Evolutionary conservation across 768 basidiomycete genomes (phyloP).

Genomic region (Collybiopsis confluens): DNA sequence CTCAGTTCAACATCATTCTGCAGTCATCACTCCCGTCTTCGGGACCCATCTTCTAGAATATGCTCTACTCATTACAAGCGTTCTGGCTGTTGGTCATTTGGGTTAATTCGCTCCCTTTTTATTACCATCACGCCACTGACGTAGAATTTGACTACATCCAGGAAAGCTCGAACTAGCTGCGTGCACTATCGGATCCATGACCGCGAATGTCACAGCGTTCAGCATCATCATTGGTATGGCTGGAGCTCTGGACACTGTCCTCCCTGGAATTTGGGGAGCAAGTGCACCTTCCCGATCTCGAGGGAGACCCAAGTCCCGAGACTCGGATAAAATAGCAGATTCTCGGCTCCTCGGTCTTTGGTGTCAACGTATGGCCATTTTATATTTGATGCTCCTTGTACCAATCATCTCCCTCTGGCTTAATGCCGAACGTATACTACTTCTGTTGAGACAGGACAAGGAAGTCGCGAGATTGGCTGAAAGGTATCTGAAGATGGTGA

Average conservation of each 20-base stretch:
- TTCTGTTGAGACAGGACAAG: constrained; percentile 50
- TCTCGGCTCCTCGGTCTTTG: constrained; percentile 46
- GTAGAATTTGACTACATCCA: background rate
- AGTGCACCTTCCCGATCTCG: background rate
- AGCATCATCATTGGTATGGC: constrained; percentile 41
- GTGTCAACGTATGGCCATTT: constrained; percentile 54
- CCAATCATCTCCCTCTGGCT: constrained; percentile 35
- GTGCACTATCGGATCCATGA: constrained; percentile 46
- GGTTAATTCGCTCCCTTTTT: constrained; percentile 16
- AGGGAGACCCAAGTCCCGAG: background rate
- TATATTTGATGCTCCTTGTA: background rate
- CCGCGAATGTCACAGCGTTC: constrained; percentile 28
- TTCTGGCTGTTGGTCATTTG: constrained; percentile 71
- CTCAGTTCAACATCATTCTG: background rate
- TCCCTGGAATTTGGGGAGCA: constrained; percentile 75
- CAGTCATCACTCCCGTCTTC: constrained; percentile 1
- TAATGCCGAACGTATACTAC: constrained; percentile 53
- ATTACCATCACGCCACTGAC: no score
- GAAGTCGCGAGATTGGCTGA: constrained; percentile 55
- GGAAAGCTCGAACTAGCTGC: constrained; percentile 68
- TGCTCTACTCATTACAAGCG: constrained; percentile 59
- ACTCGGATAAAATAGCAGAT: constrained; percentile 27
- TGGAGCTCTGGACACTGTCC: constrained; percentile 66
- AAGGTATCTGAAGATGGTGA: constrained; percentile 47
- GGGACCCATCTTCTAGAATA: constrained; percentile 62